Percentiles rank a stretch among this genome's conserved stretches.
Evolutionary conservation across 1,139 yeast genomes (phyloP).

Genomic region (Groenewaldozyma auringiensis): DNA sequence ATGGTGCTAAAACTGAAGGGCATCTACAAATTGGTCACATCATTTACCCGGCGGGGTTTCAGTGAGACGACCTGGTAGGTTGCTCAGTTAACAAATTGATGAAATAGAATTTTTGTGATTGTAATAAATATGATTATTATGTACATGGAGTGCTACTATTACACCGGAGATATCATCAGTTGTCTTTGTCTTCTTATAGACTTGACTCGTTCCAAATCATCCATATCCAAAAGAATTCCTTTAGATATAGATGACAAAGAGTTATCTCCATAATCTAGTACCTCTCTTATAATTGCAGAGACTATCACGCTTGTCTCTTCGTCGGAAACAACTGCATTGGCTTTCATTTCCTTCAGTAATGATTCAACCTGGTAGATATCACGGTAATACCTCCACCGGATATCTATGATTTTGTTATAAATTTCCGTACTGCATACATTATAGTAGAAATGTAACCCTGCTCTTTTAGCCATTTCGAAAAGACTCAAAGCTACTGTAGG

Average conservation of each 20-base stretch:
- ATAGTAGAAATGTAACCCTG: slow-evolving; percentile 32
- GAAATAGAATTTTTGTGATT: too few species aligned
- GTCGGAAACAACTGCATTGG: slow-evolving; percentile 38
- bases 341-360: slow-evolving; percentile 35
- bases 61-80: too few species aligned
- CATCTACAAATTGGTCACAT: too few species aligned
- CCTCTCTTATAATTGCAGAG: background rate
- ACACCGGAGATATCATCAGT: background rate
- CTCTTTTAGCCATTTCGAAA: slow-evolving; percentile 33
- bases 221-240: slow-evolving; percentile 2
- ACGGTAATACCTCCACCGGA: slow-evolving; percentile 36
- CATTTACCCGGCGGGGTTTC: too few species aligned
- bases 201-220: slow-evolving; percentile 1
- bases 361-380: slow-evolving; percentile 33
- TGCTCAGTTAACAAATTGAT: too few species aligned
- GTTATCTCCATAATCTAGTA: slow-evolving; percentile 1
- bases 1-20: too few species aligned
- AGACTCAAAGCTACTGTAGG: slow-evolving; percentile 35
- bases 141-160: too few species aligned
- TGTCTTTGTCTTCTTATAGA: background rate
- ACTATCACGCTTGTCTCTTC: slow-evolving; percentile 31
- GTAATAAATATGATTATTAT: too few species aligned
- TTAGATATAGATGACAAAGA: background rate
- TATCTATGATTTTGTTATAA: slow-evolving; percentile 34
- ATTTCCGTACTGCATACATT: slow-evolving; percentile 36